Base-by-base conservation (phyloP, 1,284 basidiomycete genomes). In the Ustilago loliicola region DNA sequence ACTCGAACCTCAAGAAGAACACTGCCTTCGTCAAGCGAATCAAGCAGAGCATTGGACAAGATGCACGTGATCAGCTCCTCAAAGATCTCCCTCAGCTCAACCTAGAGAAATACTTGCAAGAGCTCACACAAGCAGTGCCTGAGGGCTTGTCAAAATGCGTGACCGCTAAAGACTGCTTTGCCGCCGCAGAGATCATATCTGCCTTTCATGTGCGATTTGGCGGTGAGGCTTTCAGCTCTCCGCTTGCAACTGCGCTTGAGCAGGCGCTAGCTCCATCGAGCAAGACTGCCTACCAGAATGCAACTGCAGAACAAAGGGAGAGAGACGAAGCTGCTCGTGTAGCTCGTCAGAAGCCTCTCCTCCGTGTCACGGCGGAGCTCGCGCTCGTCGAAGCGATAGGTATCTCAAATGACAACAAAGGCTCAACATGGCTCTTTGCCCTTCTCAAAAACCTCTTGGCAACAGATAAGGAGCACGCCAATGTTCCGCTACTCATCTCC, bases 41-140 rank as follows among this genome's bases (percentile, higher is more conserved):
- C 38, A 77, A 79, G 27, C 81, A 83, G 57, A 69, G 80, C 42
- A 70, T 85, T 13, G 75, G 77, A 8, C 67, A 63, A 15, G 85
- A 86, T 38, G 67, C 71, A 0, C 73, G 96, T 23, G 83, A 83
- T 7, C 62, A 69, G 40, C 67, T 85, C 2, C 51, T 85, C 48
- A 80, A 96, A 87, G 97, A 99, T 83, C 91, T 97, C 73, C 92
- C 94, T 70, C 90, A 91, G 0, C 90, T 99, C 53, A 92, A 94
- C 4, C 89, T 99, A 55, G 94, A 95, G 87, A 99, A 98, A 87
- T 98, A 99, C 86, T 89, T 96, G 60, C 96, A 98, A 81, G 97
- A 99, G 88, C 92, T 98, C 72, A 92, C 93, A 1, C 91, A 92
- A 13, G 95, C 95, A 1, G 89, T 92, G 0, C 88, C 94, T 0